Evolutionary conservation across 139 green algal species (phyloP).

Genomic region (Picochlorum sp.): DNA sequence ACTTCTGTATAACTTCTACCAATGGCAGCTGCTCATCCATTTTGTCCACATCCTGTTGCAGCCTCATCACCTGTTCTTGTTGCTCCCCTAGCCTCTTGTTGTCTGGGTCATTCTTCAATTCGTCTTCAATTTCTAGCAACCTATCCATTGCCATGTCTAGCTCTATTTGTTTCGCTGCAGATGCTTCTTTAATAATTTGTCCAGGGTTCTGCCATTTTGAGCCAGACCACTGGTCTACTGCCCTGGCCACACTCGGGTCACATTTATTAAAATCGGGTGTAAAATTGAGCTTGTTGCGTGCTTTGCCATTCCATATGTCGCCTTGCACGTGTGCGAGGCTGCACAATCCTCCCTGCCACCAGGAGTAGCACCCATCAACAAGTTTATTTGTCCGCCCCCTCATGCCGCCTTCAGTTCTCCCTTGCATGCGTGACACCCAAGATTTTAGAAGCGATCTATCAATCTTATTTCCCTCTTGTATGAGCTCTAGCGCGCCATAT

Average conservation of each 20-base stretch:
- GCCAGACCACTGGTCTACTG: too few species aligned
- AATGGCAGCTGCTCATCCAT: not conserved
- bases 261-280: too few species aligned
- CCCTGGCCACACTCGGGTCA: too few species aligned
- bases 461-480: conserved; percentile 37
- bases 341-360: conserved; percentile 81
- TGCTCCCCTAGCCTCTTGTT: too few species aligned
- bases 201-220: too few species aligned
- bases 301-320: not conserved
- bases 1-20: not conserved
- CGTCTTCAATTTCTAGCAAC: too few species aligned
- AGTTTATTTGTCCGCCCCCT: conserved; percentile 98
- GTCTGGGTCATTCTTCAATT: too few species aligned
- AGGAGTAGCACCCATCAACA: conserved; percentile 96
- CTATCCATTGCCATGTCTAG: too few species aligned
- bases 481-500: conserved; percentile 65
- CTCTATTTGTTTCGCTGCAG: too few species aligned
- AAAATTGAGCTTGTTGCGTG: too few species aligned
- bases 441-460: conserved; percentile 56
- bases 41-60: not conserved
- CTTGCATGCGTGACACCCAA: conserved; percentile 69
- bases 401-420: conserved; percentile 84
- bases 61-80: too few species aligned
- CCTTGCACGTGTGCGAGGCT: conserved; percentile 44
- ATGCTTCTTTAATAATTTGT: too few species aligned